Conservation (phyloP, 352 stramenopile genomes). For the Halophytophthora polymorphica region DNA sequence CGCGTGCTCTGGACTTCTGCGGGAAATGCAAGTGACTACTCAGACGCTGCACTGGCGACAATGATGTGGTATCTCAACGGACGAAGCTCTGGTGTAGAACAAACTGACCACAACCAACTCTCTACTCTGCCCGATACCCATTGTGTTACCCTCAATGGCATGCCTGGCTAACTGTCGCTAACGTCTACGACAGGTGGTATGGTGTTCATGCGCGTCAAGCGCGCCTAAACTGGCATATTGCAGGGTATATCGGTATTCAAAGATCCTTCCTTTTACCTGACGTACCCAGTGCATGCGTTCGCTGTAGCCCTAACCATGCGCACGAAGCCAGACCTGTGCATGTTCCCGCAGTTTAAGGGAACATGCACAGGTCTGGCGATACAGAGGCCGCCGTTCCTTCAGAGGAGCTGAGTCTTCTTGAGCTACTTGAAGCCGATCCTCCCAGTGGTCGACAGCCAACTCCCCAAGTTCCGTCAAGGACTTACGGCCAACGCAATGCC, state of each 20-base stretch:
- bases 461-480: background rate
- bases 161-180: background rate
- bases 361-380: background rate
- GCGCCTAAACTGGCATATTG: conserved; percentile 8
- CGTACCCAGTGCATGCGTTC: conserved; percentile 8
- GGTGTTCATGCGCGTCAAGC: conserved; percentile 14
- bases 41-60: conserved; percentile 5
- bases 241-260: conserved; percentile 16
- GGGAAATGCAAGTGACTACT: conserved; percentile 1
- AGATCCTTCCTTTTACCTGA: conserved; percentile 8
- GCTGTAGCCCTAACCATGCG: conserved; percentile 9
- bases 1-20: conserved; percentile 2
- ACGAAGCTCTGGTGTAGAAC: conserved; percentile 14
- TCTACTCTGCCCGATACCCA: conserved; percentile 7
- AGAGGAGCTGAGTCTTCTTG: conserved; percentile 7
- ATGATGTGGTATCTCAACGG: conserved; percentile 16
- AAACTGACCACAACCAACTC: conserved; percentile 16
- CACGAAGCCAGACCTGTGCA: background rate
- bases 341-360: conserved; percentile 14
- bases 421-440: conserved; percentile 7
- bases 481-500: background rate
- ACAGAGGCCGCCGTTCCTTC: background rate
- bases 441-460: background rate
- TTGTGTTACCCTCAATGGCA: background rate
- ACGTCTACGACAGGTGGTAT: conserved; percentile 1